Conservation (phyloP, 176 grass and related monocot genomes). For the Pontederia paniculata region DNA sequence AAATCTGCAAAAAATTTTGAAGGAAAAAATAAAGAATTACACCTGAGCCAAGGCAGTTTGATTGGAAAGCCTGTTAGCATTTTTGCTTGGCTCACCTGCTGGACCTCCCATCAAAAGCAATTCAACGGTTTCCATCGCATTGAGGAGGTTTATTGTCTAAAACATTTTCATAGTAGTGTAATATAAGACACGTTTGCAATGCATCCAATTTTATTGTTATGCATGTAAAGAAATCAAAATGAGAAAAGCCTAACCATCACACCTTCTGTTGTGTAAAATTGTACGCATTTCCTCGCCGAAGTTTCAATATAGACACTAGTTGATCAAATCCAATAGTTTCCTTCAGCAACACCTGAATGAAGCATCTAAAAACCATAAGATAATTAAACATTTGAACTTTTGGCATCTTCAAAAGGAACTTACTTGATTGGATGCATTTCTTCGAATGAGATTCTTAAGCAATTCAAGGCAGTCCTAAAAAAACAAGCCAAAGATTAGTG, state of each 20-base stretch:
- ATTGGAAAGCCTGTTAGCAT: constrained; percentile 71
- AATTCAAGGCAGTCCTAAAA: constrained; percentile 93
- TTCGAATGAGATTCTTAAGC: constrained; percentile 89
- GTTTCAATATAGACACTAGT: constrained; percentile 90
- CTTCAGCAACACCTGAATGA: constrained; percentile 80
- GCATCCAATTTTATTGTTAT: neutral
- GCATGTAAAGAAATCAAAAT: constrained; percentile 8
- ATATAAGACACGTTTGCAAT: constrained; percentile 22
- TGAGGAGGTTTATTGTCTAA: constrained; percentile 96
- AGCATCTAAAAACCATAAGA: neutral
- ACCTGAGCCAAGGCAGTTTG: constrained; percentile 94
- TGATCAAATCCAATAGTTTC: constrained; percentile 97
- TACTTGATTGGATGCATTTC: constrained; percentile 90
- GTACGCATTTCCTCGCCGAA: constrained; percentile 94
- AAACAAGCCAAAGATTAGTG: constrained; percentile 21
- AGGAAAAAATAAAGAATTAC: constrained; percentile 10
- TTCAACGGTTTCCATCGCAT: constrained; percentile 84
- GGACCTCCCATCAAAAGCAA: constrained; percentile 65
- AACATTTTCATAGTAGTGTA: constrained; percentile 27
- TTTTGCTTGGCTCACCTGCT: constrained; percentile 49
- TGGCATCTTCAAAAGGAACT: constrained; percentile 6
- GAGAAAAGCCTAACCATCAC: constrained; percentile 5
- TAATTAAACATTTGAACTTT: constrained; percentile 23
- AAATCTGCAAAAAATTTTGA: constrained; percentile 6
- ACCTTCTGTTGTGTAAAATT: constrained; percentile 99